Base-by-base conservation (phyloP, 2,329 filamentous ascomycete genomes). In the Alternaria gaisen region DNA sequence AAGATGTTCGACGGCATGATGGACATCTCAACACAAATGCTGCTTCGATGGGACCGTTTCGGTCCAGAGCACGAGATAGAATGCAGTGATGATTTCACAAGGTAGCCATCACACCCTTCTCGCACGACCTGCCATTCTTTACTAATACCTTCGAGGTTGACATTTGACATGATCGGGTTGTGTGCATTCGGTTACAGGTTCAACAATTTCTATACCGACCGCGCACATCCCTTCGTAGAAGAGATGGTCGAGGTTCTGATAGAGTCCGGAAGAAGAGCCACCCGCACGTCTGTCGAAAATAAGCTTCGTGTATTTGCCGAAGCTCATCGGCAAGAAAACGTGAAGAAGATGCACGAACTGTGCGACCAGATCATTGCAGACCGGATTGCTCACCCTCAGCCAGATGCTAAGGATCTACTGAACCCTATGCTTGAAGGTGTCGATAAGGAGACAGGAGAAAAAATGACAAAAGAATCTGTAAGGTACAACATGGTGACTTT, bases 401-500 rank as follows among this genome's bases (percentile, higher is more conserved):
- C 57, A 34, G 53, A 56, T 11, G 53, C 57, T 3, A 51, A 44
- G 11, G 57, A 60, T 10, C 20, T 60, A 14, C 57, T 60, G 11
- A 60, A 60, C 20, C 57, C 57, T 9, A 60, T 60, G 57, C 50
- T 60, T 10, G 53, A 60, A 34, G 57, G 44, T 8, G 32, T 60
- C 3, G 57, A 60, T 24, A 56, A 56, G 4, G 57, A 51, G 14
- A 60, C 57, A n/a, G 57, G 57, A 4, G 57, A 60, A 46, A 60
- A 52, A 14, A 60, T 60, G 57, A 56, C 57, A 5, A 60, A 56
- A 32, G 57, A 60, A 18, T 47, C 48, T 4, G 46, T 60, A 16
- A 46, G 53, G 7, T 60, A 60, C 40, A 60, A 60, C 16, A 60
- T 60, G 57, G 57, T 60, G 5, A 60, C 57, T 16, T 60, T 60